Evolutionary conservation across 1,284 basidiomycete species (phyloP), one percentile per base, ranked within the genome.

Genomic region (Trichosporon sp.): DNA sequence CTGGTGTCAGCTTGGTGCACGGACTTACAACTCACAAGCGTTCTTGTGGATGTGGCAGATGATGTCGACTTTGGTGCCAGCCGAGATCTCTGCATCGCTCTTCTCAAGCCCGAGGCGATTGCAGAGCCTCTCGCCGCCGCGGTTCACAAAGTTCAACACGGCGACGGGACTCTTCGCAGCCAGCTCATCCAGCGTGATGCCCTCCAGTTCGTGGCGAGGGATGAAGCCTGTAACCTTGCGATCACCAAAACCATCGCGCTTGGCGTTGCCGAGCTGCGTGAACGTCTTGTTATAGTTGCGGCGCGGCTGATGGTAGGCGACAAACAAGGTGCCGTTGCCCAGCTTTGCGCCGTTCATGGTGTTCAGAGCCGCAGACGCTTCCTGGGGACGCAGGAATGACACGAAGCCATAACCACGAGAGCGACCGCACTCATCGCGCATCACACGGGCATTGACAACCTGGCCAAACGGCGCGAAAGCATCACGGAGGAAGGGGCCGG

Each of bases 371-470:
- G 54, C 31, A 2, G 68, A 64, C 7, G 73, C 73, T 74, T 64
- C 89, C 69, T 89, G 87, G 13, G 92, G 89, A 13, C 85, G 85
- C 73, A 91, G 88, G 81, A 83, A 97, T 27, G 90, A 92, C 63
- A 97, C 95, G 74, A 97, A 98, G n/a, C 94, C 94, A 74, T 95
- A 97, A 5, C 92, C 92, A 63, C 91, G 88, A 77, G 89, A 91
- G 61, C 89, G 87, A 23, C 90, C 89, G 58, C 74, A 82, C 70
- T 93, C 89, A 73, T 93, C 93, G 25, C 91, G 87, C 94, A 96
- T 96, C 58, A 97, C 91, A 64, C 92, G 87, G 27, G 93, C 93
- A 76, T 92, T 92, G 65, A 92, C 88, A 63, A 94, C 91, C 78
- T 89, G 87, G 46, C 91, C 92, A 73, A 88, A 90, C 87, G 91